Base-by-base conservation (phyloP, 2,329 filamentous ascomycete genomes). In the Pseudogymnoascus sp. region DNA sequence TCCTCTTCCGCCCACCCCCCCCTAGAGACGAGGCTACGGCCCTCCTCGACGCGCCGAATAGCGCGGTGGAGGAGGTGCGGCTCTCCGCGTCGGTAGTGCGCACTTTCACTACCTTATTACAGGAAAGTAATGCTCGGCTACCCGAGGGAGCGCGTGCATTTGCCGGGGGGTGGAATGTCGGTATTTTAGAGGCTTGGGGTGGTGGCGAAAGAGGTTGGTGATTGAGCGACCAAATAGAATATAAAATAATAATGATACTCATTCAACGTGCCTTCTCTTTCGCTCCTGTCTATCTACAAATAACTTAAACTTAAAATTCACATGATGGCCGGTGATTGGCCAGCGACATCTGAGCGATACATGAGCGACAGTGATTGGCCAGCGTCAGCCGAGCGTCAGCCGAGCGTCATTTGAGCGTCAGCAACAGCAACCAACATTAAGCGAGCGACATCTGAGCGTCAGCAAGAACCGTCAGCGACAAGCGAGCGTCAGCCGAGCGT, bases 111-210 rank as follows among this genome's bases (percentile, higher is more conserved):
- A 65, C 68, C 5, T 74, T 72, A 8, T 73, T 91, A 27, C 70
- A 75, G 9, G 69, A 69, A 6, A 85, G 81, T 66, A 82, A 79
- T 36, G 42, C 65, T 2, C 69, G 84, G 13, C 70, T 91, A 7
- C 87, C 88, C 1, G 70, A 66, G 0, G 75, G 75, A 7, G 83
- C 87, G 63, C 78, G 84, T 62, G 74, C 68, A 29, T 88, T 89
- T 66, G 79, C 83, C 69, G 44, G 44, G 8, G 82, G 80, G n/a
- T 91, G 87, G 87, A 79, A 80, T 27, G 84, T 91, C 4, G 86
- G 85, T 1, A 71, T 91, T 15, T 69, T 91, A 63, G 79, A 81
- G 65, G 76, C 81, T 63, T 86, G 81, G 73, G 73, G 76, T 63
- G 65, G 66, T 17, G 44, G 27, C n/a, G 44, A 31, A 7, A 27